A percentile compares a stretch with the other conserved stretches of the same genome.
These are phyloP conservation scores for Candida multigemmis DNA, from an alignment of 805 yeast genomes.

Conservation along the genomic window DNA sequence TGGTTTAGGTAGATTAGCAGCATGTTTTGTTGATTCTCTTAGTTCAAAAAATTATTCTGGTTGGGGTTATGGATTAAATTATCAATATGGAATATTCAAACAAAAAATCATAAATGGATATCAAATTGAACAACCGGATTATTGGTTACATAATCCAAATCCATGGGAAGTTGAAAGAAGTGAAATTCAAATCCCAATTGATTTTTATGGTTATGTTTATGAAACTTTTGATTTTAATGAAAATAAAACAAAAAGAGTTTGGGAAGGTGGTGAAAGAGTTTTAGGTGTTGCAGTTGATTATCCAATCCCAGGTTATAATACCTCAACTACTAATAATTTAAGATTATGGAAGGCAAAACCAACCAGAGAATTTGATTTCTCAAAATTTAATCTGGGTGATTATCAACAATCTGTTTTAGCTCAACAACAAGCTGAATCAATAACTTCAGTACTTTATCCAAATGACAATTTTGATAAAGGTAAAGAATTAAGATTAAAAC, in stretches of 20 bases:
- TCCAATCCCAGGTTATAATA: conserved; percentile 87
- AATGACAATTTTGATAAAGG: conserved; percentile 90
- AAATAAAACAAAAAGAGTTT: conserved; percentile 49
- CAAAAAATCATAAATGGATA: conserved; percentile 86
- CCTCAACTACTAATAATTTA: conserved; percentile 77
- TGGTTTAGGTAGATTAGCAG: conserved; percentile 90
- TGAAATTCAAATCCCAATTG: conserved; percentile 84
- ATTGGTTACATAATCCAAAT: conserved; percentile 81
- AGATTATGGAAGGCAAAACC: conserved; percentile 89
- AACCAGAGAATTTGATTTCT: conserved; percentile 83
- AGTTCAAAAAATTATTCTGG: conserved; percentile 83
- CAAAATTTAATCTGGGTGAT: conserved; percentile 86
- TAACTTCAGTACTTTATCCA: conserved; percentile 88
- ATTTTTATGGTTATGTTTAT: conserved; percentile 76
- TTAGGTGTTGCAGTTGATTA: conserved; percentile 85
- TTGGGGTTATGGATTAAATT: conserved; percentile 94
- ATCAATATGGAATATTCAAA: conserved; percentile 88
- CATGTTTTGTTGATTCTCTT: conserved; percentile 86
- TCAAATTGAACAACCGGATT: conserved; percentile 91
- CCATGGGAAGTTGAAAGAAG: conserved; percentile 91
- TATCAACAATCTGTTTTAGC: conserved; percentile 74
- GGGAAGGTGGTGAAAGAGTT: conserved; percentile 88
- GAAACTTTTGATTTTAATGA: conserved; percentile 45
- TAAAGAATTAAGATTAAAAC: conserved; percentile 85
- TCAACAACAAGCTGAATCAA: conserved; percentile 85